Base-by-base conservation (phyloP, 2,329 filamentous ascomycete genomes). In the Furcasterigmium furcatum region DNA sequence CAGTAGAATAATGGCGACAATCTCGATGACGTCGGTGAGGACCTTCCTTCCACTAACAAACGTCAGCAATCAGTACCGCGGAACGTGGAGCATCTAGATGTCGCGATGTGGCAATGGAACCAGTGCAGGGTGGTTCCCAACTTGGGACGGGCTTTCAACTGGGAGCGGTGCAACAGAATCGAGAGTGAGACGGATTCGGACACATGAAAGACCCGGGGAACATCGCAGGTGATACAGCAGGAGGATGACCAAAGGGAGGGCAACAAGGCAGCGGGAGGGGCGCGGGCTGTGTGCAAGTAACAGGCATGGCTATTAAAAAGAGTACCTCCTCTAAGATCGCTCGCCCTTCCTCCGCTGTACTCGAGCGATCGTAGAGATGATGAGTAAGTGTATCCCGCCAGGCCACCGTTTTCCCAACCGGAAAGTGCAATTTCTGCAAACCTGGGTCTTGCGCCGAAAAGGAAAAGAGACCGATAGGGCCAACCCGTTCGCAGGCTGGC, bases 241-340 rank as follows among this genome's bases (percentile, higher is more conserved):
- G 18, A 36, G n/a, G 34, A 18, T 9, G n/a, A 36, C 6, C 7
- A 36, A 18, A 14, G n/a, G n/a, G n/a, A n/a, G n/a, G n/a, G n/a
- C n/a, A n/a, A n/a, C n/a, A n/a, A n/a, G n/a, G n/a, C n/a, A n/a
- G n/a, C n/a, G n/a, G n/a, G n/a, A n/a, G n/a, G n/a, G n/a, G n/a
- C n/a, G n/a, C n/a, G n/a, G n/a, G n/a, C n/a, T n/a, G n/a, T n/a
- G n/a, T 18, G 34, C n/a, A 18, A 18, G n/a, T 19, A 10, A 34
- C 19, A 21, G n/a, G 19, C 29, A 35, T 25, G 21, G 19, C 19
- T 42, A 42, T 42, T 42, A 42, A 42, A 42, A 42, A 36, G 18
- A 42, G 29, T 42, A 42, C 29, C 40, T 20, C 30, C 29, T 34
- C 40, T 42, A 42, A 25, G 30, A 42, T 34, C 40, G 34, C 40